Evolutionary conservation across 371 early-diverging fungal genomes (phyloP).

Genomic region (Saksenaea vasiformis): DNA sequence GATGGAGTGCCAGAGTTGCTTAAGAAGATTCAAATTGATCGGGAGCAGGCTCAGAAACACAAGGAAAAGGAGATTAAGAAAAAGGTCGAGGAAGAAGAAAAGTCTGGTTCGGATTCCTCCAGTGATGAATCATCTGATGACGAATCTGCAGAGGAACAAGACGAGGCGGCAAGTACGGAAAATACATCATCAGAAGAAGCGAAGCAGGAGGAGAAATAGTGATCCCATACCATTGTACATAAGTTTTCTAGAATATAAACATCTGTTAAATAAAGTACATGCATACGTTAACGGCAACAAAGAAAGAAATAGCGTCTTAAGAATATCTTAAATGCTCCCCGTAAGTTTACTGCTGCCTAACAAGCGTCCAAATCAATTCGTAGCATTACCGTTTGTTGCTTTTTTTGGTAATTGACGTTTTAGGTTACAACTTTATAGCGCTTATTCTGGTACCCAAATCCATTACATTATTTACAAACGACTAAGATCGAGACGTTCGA

Average conservation of each 20-base stretch:
- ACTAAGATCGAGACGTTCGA: no score
- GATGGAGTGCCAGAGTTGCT: constrained; percentile 20
- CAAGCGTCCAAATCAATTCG: no score
- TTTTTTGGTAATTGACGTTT: no score
- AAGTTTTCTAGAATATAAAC: not conserved
- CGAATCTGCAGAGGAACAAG: not conserved
- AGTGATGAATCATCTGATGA: not conserved
- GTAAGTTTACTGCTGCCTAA: no score
- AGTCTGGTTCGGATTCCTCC: no score
- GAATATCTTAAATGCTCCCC: no score
- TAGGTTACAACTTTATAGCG: no score
- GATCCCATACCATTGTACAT: not conserved
- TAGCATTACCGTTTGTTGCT: no score
- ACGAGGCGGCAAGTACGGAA: not conserved
- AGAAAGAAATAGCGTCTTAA: no score
- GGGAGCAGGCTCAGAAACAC: constrained; percentile 20
- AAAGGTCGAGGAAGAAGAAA: not conserved
- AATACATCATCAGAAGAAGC: not conserved
- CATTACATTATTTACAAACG: no score
- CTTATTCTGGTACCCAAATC: no score
- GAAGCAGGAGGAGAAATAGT: not conserved
- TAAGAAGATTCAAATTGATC: constrained; percentile 16
- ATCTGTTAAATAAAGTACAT: not conserved
- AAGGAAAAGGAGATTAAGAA: constrained; percentile 1
- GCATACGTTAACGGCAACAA: not conserved